Evolutionary conservation across 2,329 filamentous ascomycete species (phyloP).

Genomic region (Curvularia spicifera): DNA sequence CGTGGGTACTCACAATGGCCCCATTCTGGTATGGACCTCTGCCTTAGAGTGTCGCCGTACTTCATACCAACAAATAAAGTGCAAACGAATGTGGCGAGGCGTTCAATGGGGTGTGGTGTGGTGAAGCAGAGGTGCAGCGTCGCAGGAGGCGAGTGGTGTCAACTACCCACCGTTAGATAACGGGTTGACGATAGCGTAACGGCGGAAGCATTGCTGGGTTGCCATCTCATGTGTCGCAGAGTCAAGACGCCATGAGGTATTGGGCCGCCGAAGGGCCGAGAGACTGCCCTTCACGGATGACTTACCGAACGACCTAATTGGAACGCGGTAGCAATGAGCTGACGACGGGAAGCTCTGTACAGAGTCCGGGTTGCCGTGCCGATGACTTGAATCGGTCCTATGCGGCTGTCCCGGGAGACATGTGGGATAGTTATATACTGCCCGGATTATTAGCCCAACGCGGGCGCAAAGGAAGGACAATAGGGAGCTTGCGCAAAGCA

Average conservation of each 20-base stretch:
- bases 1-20: conserved; percentile 65
- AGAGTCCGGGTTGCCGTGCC: conserved; percentile 3
- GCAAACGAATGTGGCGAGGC: conserved; percentile 2
- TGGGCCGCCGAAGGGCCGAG: conserved; percentile 11
- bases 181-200: conserved; percentile 11
- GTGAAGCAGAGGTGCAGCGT: conserved; percentile 17
- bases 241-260: conserved; percentile 6
- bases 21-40: conserved; percentile 82
- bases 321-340: conserved; percentile 15
- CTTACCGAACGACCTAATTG: conserved; percentile 22
- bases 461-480: conserved; percentile 2
- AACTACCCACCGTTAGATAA: conserved; percentile 25
- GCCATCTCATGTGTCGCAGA: conserved; percentile 3
- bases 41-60: conserved; percentile 75
- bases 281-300: conserved; percentile 12
- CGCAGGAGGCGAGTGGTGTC: conserved; percentile 14
- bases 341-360: conserved; percentile 1
- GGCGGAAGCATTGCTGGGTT: neutral
- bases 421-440: neutral
- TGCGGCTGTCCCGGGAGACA: neutral
- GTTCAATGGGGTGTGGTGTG: conserved; percentile 13
- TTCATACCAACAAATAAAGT: conserved; percentile 62
- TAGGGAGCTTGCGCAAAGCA: conserved; percentile 7
- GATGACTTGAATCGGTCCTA: neutral
- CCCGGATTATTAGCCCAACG: neutral